phyloP scores from a whole-genome alignment of 805 yeast species.

The Torulaspora delbrueckii region DNA sequence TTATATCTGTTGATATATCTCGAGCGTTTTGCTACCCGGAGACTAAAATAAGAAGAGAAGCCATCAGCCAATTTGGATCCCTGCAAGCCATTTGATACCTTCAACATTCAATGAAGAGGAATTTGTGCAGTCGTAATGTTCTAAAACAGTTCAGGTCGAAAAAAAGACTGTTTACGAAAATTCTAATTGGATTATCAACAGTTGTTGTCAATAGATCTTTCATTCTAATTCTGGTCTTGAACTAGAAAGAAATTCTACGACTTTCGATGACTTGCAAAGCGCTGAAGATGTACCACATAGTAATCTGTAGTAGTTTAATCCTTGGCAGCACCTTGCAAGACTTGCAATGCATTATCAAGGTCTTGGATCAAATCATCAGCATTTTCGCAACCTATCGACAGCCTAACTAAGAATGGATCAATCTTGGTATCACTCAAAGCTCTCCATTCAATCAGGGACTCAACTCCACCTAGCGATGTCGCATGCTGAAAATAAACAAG shows the following conservation, averaged over 20 bases:
- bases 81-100: no score
- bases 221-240: constrained; percentile 16
- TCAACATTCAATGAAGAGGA: no score
- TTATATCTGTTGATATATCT: no score
- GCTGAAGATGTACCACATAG: background rate
- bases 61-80: no score
- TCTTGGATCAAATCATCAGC: constrained; percentile 73
- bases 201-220: no score
- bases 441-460: constrained; percentile 88
- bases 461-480: constrained; percentile 89
- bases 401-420: constrained; percentile 55
- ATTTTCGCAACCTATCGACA: constrained; percentile 79
- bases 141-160: no score
- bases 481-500: constrained; percentile 80
- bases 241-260: no score
- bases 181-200: no score
- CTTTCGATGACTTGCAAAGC: background rate
- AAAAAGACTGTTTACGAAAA: no score
- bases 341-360: constrained; percentile 32
- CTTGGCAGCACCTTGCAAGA: background rate
- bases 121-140: no score
- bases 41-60: no score
- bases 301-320: background rate
- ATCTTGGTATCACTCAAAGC: constrained; percentile 61
- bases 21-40: no score